phyloP scores from a whole-genome alignment of 352 stramenopile genomes.

The Pythium chondricola region DNA sequence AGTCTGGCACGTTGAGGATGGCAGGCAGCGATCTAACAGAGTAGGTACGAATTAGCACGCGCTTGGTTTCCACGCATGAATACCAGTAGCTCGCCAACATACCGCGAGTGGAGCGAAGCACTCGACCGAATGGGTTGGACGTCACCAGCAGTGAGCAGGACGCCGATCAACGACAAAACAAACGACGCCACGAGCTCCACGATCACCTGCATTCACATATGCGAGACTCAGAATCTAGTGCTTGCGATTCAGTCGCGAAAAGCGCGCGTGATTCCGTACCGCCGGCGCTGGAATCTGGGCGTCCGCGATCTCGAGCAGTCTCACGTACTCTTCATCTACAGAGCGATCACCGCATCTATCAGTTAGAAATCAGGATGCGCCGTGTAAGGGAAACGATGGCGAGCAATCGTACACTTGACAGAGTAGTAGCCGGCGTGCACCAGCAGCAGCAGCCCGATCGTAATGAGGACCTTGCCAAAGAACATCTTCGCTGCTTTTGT shows the following conservation, averaged over 20 bases:
- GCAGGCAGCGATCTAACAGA: constrained; percentile 44
- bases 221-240: not conserved
- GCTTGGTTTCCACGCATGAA: too few species aligned
- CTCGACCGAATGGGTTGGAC: constrained; percentile 72
- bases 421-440: constrained; percentile 80
- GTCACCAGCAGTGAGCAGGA: constrained; percentile 63
- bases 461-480: constrained; percentile 68
- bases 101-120: constrained; percentile 58
- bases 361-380: not conserved
- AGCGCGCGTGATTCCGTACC: too few species aligned
- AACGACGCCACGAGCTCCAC: constrained; percentile 67
- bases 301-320: constrained; percentile 64
- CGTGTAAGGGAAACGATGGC: not conserved
- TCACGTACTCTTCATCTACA: constrained; percentile 74
- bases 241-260: too few species aligned
- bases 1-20: constrained; percentile 65
- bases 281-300: constrained; percentile 57
- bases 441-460: constrained; percentile 54
- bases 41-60: too few species aligned
- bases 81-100: too few species aligned
- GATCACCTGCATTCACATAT: constrained; percentile 40
- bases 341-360: too few species aligned
- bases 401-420: constrained; percentile 56
- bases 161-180: constrained; percentile 55
- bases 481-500: constrained; percentile 12